Percentiles rank a stretch among this genome's conserved stretches.
Evolutionary conservation across 1,284 basidiomycete genomes (phyloP).

Genomic region (Phellinidium pouzarii): DNA sequence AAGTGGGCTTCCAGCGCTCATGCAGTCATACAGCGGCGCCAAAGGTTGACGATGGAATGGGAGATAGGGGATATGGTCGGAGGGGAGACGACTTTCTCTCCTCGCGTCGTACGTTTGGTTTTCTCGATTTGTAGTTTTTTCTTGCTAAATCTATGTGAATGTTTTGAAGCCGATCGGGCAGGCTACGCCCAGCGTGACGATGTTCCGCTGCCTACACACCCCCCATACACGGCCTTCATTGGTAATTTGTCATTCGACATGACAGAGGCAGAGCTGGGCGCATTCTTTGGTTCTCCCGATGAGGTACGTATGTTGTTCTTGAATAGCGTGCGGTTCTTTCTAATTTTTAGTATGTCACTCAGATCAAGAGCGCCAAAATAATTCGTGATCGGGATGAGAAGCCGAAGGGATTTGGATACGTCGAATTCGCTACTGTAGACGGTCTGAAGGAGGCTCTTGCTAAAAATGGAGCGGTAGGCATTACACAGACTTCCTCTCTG

Average conservation of each 20-base stretch:
- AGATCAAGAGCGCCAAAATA: slow-evolving; percentile 86
- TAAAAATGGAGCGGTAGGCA: slow-evolving; percentile 56
- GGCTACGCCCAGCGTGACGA: slow-evolving; percentile 71
- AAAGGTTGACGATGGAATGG: slow-evolving; percentile 50
- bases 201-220: slow-evolving; percentile 87
- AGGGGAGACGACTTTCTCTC: slow-evolving; percentile 58
- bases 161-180: slow-evolving; percentile 50
- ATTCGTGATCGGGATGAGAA: slow-evolving; percentile 89
- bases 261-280: slow-evolving; percentile 74
- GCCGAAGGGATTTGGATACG: slow-evolving; percentile 96
- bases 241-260: slow-evolving; percentile 96
- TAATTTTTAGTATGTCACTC: slow-evolving; percentile 2
- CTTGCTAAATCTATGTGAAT: slow-evolving; percentile 18
- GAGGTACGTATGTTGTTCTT: slow-evolving; percentile 40
- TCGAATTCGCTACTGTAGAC: slow-evolving; percentile 85
- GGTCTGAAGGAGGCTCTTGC: slow-evolving; percentile 78
- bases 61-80: slow-evolving; percentile 43
- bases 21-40: slow-evolving; percentile 44
- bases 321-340: background rate
- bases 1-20: slow-evolving; percentile 19
- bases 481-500: background rate
- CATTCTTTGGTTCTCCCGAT: slow-evolving; percentile 62
- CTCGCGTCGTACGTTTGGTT: slow-evolving; percentile 44
- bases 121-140: background rate
- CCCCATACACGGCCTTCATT: slow-evolving; percentile 94